Base-by-base conservation (phyloP, 2,329 filamentous ascomycete genomes). In the Colletotrichum brevisporum region DNA sequence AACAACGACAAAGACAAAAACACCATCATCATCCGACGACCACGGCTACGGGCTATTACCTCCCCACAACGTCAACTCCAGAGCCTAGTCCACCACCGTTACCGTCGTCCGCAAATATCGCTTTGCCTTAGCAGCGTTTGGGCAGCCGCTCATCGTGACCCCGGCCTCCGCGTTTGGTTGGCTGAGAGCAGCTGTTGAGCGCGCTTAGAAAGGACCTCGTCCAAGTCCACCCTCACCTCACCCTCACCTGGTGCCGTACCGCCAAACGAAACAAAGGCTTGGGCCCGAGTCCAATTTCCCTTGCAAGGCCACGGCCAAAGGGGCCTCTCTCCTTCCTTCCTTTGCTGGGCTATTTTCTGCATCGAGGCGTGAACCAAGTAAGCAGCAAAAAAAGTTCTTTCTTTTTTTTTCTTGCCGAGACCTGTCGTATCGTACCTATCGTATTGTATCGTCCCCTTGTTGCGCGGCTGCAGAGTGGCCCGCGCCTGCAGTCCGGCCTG, bases 101-200 rank as follows among this genome's bases (percentile, higher is more conserved):
- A 6, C 31, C 47, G 43, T 24, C 18, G 13, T 54, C 67, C 67
- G 47, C 47, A 62, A 70, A 63, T 69, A 69, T 59, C 64, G 41
- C 48, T n/a, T 53, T 70, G 63, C 67, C 58, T 68, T 68, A 63
- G 67, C 70, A 69, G 64, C 56, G 70, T 72, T 72, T 72, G 70
- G 48, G 69, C 64, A 71, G 57, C 64, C 70, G 70, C 70, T 72
- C 70, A 60, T 60, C 63, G 51, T 39, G 60, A 65, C 63, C 67
- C 67, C 24, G 64, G 70, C 69, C 70, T 27, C 18, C 51, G 50
- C 26, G 53, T 63, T 69, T 71, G 69, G 70, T 72, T 71, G 70
- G 70, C 64, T 72, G 70, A 71, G 68, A 69, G 50, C 41, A 50
- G 48, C 69, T 61, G 64, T 62, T 60, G 62, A 66, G 70, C 70